Conservation (phyloP, 768 basidiomycete species). For the Suillus clintonianus region DNA sequence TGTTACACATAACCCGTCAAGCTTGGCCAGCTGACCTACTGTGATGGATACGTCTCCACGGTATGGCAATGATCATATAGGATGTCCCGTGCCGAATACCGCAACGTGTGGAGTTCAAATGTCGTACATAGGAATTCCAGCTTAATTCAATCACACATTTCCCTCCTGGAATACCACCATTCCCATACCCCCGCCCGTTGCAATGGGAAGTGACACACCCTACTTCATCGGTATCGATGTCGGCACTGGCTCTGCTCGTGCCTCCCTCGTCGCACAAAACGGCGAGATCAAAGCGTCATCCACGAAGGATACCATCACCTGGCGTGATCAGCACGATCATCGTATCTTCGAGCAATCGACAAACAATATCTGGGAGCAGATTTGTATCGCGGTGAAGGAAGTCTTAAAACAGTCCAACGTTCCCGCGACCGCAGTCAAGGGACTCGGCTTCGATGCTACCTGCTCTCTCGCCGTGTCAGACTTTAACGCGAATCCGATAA, state of each 20-base stretch:
- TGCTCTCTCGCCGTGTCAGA: slow-evolving; percentile 92
- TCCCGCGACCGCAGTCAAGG: slow-evolving; percentile 66
- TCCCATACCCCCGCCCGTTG: neutral
- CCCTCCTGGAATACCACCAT: slow-evolving; percentile 3
- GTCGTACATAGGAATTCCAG: neutral
- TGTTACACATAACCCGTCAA: too few species aligned
- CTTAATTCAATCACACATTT: neutral
- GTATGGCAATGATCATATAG: neutral
- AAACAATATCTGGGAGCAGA: slow-evolving; percentile 78
- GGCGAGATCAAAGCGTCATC: slow-evolving; percentile 79
- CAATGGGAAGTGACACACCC: slow-evolving; percentile 37
- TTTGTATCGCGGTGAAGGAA: slow-evolving; percentile 59
- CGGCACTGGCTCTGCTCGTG: slow-evolving; percentile 93
- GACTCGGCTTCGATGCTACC: slow-evolving; percentile 94
- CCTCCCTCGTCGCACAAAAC: slow-evolving; percentile 69
- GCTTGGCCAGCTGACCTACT: too few species aligned
- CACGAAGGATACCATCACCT: slow-evolving; percentile 82
- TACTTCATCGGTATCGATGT: slow-evolving; percentile 82
- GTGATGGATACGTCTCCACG: too few species aligned
- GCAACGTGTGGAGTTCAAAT: neutral
- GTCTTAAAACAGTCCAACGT: slow-evolving; percentile 63
- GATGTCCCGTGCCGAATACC: neutral
- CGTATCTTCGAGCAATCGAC: slow-evolving; percentile 98
- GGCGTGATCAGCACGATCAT: slow-evolving; percentile 81
- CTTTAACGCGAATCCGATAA: slow-evolving; percentile 69